Evolutionary conservation across 106 monocot genomes (phyloP), one percentile per base, ranked within the genome.

Genomic region (Triglochin maritima): DNA sequence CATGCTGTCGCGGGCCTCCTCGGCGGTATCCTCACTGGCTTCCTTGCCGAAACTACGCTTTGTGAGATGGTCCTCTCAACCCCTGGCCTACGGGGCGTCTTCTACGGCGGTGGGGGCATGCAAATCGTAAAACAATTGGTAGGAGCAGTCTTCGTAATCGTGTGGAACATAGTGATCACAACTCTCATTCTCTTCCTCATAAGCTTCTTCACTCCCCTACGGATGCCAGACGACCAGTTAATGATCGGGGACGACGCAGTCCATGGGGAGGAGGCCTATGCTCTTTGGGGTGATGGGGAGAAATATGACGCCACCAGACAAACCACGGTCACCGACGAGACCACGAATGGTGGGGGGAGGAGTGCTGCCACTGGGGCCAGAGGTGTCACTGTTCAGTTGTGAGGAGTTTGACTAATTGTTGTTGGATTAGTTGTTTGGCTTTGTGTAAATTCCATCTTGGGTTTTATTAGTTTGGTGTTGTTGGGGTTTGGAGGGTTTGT

Each of bases 1-100:
- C 75, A 76, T 17, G 75, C 68, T 5, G 51, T 84, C 13, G 72
- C 80, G 3, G 84, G 83, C 9, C 8, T 77, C 56, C 74, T 84
- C 8, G 84, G 80, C 44, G 77, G 84, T 7, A 4, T 71, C 4
- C 70, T 80, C 29, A 80, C 77, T 0, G 83, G 83, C 53, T 49
- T 84, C 4, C 49, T 77, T 7, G 83, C 83, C 42, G 59, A 71
- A 42, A 58, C 82, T 10, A 65, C 50, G 44, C 68, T 79, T 17
- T 41, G 64, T 65, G 7, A 41, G 53, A 49, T 74, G 50, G 12
- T 63, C 57, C 69, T 71, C 6, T 49, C 60, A 0, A 61, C 62
- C 9, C 46, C 54, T n/a, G 17, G 9, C 44, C 29, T 61, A 3
- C 15, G 47, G 48, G 71, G 71, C 17, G 52, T 49, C 60, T 71